Evolutionary conservation across 805 yeast species (phyloP).

Genomic region (Ogataea haglerorum): DNA sequence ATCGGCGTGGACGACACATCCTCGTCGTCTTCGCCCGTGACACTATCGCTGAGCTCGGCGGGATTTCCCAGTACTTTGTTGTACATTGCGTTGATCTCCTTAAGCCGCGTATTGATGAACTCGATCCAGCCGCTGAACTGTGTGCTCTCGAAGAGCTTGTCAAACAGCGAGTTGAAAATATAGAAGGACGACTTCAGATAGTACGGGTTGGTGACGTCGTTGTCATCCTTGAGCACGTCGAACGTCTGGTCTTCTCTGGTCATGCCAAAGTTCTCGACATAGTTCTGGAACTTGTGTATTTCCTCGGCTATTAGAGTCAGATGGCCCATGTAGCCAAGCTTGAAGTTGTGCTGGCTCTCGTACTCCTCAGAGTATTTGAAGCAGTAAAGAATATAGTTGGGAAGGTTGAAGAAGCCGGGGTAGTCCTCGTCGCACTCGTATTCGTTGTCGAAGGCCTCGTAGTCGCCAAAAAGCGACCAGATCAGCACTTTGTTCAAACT

Average conservation of each 20-base stretch:
- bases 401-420: conserved; percentile 34
- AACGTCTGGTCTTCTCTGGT: conserved; percentile 33
- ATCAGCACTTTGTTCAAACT: conserved; percentile 34
- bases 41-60: conserved; percentile 24
- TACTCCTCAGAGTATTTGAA: conserved; percentile 27
- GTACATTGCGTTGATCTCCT: conserved; percentile 53
- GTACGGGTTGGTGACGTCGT: conserved; percentile 26
- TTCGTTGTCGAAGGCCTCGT: conserved; percentile 22
- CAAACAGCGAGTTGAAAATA: conserved; percentile 32
- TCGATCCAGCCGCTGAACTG: conserved; percentile 41
- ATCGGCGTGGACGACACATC: conserved; percentile 12
- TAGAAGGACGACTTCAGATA: conserved; percentile 32
- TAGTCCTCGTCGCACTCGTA: conserved; percentile 16
- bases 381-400: conserved; percentile 30
- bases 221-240: conserved; percentile 27
- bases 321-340: conserved; percentile 62
- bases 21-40: conserved; percentile 29
- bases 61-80: conserved; percentile 55
- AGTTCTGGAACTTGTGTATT: conserved; percentile 48
- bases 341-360: conserved; percentile 37
- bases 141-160: conserved; percentile 27
- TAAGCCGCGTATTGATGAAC: conserved; percentile 46
- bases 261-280: conserved; percentile 34
- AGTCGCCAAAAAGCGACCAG: conserved; percentile 34
- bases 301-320: conserved; percentile 55